These are phyloP conservation scores for Kluyveromyces nonfermentans DNA, from an alignment of 805 yeast species.

Conservation along the genomic window DNA sequence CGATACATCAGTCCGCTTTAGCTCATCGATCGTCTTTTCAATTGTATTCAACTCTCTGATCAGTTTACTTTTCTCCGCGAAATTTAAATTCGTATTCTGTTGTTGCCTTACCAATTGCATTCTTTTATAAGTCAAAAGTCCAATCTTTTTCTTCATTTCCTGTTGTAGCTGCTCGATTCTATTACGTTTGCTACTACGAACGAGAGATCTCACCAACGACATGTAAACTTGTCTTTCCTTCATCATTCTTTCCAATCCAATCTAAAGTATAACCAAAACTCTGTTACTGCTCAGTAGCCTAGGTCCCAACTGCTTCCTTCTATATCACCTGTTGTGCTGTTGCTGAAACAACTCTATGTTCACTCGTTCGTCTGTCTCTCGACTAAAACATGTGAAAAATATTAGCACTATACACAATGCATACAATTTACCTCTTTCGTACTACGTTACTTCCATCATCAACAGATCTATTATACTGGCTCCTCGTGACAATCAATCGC, in stretches of 20 bases:
- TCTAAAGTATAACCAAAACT: no score
- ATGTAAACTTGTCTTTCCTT: slow-evolving; percentile 8
- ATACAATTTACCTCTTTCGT: neutral
- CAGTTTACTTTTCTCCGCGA: slow-evolving; percentile 4
- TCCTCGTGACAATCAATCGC: no score
- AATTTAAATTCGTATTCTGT: slow-evolving; percentile 5
- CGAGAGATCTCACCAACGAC: slow-evolving; percentile 15
- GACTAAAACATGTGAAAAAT: neutral
- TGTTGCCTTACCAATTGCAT: slow-evolving; percentile 15
- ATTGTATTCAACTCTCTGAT: slow-evolving; percentile 7
- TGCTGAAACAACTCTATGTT: no score
- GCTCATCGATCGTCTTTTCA: slow-evolving; percentile 10
- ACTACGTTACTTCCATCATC: neutral
- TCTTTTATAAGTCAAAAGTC: slow-evolving; percentile 18
- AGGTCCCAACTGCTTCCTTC: neutral
- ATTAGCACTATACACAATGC: no score
- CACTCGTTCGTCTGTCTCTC: neutral
- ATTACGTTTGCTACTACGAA: slow-evolving; percentile 15
- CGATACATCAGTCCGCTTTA: slow-evolving; percentile 9
- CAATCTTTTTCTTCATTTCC: slow-evolving; percentile 16
- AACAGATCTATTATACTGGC: neutral
- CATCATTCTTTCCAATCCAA: neutral
- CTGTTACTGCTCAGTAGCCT: neutral
- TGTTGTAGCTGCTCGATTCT: slow-evolving; percentile 13
- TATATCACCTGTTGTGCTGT: no score